A percentile compares a stretch with the other conserved stretches of the same genome.
Evolutionary conservation across 768 basidiomycete genomes (phyloP).

Genomic region (Cyclocybe aegerita): DNA sequence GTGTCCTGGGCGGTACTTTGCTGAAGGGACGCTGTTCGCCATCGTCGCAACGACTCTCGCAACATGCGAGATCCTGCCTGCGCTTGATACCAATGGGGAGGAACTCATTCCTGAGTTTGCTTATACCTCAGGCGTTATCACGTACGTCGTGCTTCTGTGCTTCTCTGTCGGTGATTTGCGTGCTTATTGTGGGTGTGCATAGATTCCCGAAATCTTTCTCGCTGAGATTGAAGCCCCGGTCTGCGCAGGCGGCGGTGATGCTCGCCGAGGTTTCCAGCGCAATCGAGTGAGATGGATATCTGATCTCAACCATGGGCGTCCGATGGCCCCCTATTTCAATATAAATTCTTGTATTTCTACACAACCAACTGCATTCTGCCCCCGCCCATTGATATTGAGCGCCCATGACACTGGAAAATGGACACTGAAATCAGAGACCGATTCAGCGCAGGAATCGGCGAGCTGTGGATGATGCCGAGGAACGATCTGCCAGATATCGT

Average conservation of each 20-base stretch:
- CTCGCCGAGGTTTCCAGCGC: background rate
- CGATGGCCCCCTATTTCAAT: too few relatives aligned
- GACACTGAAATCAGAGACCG: too few relatives aligned
- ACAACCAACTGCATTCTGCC: too few relatives aligned
- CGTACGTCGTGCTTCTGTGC: conserved; percentile 9
- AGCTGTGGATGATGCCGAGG: too few relatives aligned
- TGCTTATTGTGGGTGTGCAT: background rate
- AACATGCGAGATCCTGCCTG: conserved; percentile 29
- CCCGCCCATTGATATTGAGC: too few relatives aligned
- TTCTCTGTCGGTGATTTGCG: background rate
- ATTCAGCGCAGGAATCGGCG: too few relatives aligned
- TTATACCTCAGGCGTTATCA: conserved; percentile 15
- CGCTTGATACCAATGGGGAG: conserved; percentile 22
- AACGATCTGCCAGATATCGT: too few relatives aligned
- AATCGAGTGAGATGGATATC: too few relatives aligned
- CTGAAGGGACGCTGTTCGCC: conserved; percentile 24
- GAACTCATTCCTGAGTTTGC: conserved; percentile 19
- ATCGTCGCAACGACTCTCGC: conserved; percentile 27
- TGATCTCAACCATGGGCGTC: too few relatives aligned
- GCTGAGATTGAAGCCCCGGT: conserved; percentile 10
- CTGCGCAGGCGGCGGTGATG: conserved; percentile 6
- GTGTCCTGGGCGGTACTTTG: conserved; percentile 39
- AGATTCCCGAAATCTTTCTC: conserved; percentile 5
- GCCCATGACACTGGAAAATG: too few relatives aligned
- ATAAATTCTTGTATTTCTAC: too few relatives aligned